Conservation (phyloP, 1,284 basidiomycete genomes). For the Melampsora medusae region DNA sequence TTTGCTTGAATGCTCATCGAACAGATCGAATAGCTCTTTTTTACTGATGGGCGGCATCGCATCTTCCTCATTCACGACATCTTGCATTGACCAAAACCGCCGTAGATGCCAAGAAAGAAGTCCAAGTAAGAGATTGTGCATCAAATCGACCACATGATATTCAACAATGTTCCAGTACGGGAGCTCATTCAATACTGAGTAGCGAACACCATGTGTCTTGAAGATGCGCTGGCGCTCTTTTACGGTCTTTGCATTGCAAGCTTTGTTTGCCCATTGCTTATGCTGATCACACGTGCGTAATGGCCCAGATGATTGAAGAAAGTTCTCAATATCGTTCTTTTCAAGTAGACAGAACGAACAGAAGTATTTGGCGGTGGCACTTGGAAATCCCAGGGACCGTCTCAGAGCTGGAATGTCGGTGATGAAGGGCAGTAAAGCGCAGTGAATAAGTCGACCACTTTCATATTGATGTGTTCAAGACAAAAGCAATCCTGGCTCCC, state of each 20-base stretch:
- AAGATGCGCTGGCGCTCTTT: neutral
- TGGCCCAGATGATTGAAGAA: neutral
- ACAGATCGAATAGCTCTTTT: too few relatives aligned
- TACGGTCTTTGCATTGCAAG: neutral
- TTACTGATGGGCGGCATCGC: too few relatives aligned
- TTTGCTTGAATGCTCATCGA: too few relatives aligned
- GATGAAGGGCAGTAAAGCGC: slow-evolving; percentile 14
- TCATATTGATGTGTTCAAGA: neutral
- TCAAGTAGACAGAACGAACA: slow-evolving; percentile 39
- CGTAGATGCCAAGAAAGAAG: slow-evolving; percentile 12
- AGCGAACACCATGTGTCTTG: neutral
- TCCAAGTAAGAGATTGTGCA: slow-evolving; percentile 35
- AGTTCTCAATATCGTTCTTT: slow-evolving; percentile 10
- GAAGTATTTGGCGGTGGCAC: slow-evolving; percentile 15
- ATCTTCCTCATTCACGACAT: slow-evolving; percentile 3
- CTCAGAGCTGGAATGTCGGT: slow-evolving; percentile 31
- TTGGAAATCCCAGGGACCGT: slow-evolving; percentile 31
- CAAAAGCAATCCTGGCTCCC: slow-evolving; percentile 50
- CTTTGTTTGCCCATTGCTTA: neutral
- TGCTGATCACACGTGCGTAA: neutral
- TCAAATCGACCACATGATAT: slow-evolving; percentile 19
- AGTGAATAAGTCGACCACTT: slow-evolving; percentile 13
- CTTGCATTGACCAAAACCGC: slow-evolving; percentile 13
- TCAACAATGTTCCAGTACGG: slow-evolving; percentile 26
- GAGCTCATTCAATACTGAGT: slow-evolving; percentile 15